Conservation (phyloP, 2,329 filamentous ascomycete genomes). For the Fusarium sarcochroum region DNA sequence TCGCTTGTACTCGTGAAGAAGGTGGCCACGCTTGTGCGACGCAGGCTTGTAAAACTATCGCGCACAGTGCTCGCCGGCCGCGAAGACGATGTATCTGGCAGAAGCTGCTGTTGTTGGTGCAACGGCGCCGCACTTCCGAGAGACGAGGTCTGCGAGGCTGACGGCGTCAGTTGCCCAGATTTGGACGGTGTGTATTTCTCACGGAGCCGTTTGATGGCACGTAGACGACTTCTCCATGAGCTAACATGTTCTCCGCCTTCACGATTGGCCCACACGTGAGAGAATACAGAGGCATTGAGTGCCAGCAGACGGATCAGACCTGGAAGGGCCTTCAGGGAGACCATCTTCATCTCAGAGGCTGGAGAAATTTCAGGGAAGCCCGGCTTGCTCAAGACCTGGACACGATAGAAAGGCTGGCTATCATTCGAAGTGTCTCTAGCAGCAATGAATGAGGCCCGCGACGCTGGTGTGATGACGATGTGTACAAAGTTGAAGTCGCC, state of each 20-base stretch:
- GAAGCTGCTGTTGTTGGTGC: slow-evolving; percentile 39
- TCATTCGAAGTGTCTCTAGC: slow-evolving; percentile 62
- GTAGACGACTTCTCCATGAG: slow-evolving; percentile 88
- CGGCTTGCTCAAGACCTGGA: slow-evolving; percentile 88
- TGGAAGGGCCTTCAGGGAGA: slow-evolving; percentile 85
- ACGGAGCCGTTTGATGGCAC: slow-evolving; percentile 85
- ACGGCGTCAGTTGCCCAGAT: slow-evolving; percentile 43
- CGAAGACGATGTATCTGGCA: slow-evolving; percentile 47
- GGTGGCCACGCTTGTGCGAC: slow-evolving; percentile 75
- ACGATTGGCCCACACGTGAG: slow-evolving; percentile 86
- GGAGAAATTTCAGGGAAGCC: slow-evolving; percentile 94
- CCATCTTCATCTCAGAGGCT: slow-evolving; percentile 88
- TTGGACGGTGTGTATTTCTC: slow-evolving; percentile 73
- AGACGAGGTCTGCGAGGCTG: slow-evolving; percentile 50
- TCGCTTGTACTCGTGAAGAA: slow-evolving; percentile 73
- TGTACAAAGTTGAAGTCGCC: slow-evolving; percentile 98
- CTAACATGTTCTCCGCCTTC: slow-evolving; percentile 87
- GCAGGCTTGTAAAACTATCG: slow-evolving; percentile 72
- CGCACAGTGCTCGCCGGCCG: slow-evolving; percentile 66
- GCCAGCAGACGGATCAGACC: slow-evolving; percentile 90
- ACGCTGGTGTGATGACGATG: slow-evolving; percentile 93
- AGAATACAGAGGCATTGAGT: slow-evolving; percentile 94
- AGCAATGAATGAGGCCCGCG: slow-evolving; percentile 81
- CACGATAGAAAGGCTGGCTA: slow-evolving; percentile 80
- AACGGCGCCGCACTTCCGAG: slow-evolving; percentile 47